Evolutionary conservation across 108 stramenopile genomes (phyloP), one percentile per base, ranked within the genome.

Genomic region (Pseudonitzschia delicatissima): DNA sequence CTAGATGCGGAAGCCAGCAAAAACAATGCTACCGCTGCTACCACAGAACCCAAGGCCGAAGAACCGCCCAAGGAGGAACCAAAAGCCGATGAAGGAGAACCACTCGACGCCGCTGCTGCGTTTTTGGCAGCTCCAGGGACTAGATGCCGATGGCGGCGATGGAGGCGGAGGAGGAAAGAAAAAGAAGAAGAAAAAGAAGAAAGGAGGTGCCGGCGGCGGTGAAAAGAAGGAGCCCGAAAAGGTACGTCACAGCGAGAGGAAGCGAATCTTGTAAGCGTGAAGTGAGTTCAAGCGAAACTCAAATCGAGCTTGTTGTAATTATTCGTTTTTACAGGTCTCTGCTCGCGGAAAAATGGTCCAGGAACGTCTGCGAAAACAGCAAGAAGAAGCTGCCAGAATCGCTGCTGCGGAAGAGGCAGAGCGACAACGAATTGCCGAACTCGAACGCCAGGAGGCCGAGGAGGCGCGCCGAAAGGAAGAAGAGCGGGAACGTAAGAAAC

Each of bases 181-280:
- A 67, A 88, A 94, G 55, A 88, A 90, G 73, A 91, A 92, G 73
- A 95, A 95, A 70, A 95, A 92, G 65, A 78, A 79, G 63, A 72
- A 66, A n/a, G 70, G 70, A 27, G 77, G 71, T 44, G 58, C 58
- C n/a, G 67, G 35, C 25, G 74, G 37, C 4, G 60, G 60, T 15
- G 84, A 67, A 64, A 77, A 65, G 45, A 80, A 72, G 25, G 73
- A 74, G 64, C 77, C 71, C 28, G 77, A 75, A 49, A 77, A 82
- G 81, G 73, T 74, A 21, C 32, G 77, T 55, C 63, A 3, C 42
- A 27, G 11, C 17, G 13, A 15, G 47, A 6, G 37, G n/a, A 20
- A 40, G 13, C 60, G 29, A 49, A 49, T 23, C 26, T 47, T 48
- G 39, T 39, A 18, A 5, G 12, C 29, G 35, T 48, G 29, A 26